Evolutionary conservation across 108 stramenopile species (phyloP), one percentile per base, ranked within the genome.

Genomic region (Seminavis robusta): DNA sequence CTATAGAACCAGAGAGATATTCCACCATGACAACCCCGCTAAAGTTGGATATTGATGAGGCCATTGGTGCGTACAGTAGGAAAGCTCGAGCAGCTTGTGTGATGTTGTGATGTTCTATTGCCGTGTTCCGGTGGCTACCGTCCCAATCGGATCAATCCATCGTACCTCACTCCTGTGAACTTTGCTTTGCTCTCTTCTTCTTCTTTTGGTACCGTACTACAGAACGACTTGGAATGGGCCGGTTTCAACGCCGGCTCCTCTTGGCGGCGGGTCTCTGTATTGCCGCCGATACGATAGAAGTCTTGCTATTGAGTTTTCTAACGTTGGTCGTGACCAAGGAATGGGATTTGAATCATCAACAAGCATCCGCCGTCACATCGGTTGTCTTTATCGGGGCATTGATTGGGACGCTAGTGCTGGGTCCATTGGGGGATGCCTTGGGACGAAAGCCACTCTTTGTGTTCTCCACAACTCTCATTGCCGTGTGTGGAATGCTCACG

Each of bases 231-330:
- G 78, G 84, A 13, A 70, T 76, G 66, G 84, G 84, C 0, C 24
- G 30, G 8, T 92, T 88, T 43, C 90, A 88, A 44, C 7, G 43
- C 15, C 28, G 45, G 7, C 52, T 82, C 28, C 44, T 80, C 1
- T 53, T 76, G 21, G 69, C 77, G 0, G 61, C 77, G 9, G 90
- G 90, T 2, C 59, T 87, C 2, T 85, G 83, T 47, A 88, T 92
- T 52, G 76, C 74, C 1, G 69, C 86, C 21, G 90, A 92, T 45
- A 76, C 78, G 33, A 75, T 85, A 30, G 86, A 92, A 69, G 48
- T 86, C 11, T 62, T 82, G 56, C 62, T 92, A 1, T 54, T 92
- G 28, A 67, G 68, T 16, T 83, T 88, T 33, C 52, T 92, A 0
- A 54, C 79, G 2, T 33, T 73, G 8, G 65, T 76, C 16, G 47